Evolutionary conservation across 345 rosid genomes (phyloP).

Genomic region (Eutrema yunnanense): DNA sequence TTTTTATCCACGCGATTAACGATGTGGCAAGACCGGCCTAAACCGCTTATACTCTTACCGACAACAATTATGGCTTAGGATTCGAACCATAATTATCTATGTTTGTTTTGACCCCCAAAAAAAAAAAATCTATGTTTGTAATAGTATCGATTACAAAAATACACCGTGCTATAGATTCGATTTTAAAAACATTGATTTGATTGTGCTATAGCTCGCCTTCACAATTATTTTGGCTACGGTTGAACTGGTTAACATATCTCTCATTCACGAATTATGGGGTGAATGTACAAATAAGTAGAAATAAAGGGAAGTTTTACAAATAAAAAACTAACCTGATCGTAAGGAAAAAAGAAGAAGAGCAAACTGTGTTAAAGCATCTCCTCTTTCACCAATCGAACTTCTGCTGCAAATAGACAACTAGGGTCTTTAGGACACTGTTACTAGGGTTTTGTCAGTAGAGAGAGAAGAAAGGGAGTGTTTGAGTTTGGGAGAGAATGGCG

Average conservation of each 20-base stretch:
- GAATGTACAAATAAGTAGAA: background rate
- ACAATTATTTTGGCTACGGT: background rate
- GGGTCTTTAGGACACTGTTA: background rate
- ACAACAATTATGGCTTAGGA: background rate
- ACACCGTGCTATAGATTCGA: too few relatives aligned
- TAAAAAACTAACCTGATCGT: background rate
- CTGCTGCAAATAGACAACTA: background rate
- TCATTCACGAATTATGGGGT: background rate
- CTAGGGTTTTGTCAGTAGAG: background rate
- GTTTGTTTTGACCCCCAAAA: too few relatives aligned
- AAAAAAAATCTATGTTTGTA: too few relatives aligned
- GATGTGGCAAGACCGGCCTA: background rate
- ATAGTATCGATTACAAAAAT: too few relatives aligned
- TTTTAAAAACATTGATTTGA: background rate
- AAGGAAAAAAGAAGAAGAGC: background rate
- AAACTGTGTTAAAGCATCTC: background rate
- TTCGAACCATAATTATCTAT: too few relatives aligned
- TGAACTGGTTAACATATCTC: background rate
- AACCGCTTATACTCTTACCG: background rate
- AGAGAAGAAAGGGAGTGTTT: background rate
- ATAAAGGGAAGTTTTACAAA: background rate
- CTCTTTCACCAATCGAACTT: background rate
- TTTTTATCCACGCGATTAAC: background rate
- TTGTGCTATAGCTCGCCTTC: background rate
- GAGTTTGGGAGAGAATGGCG: conserved; percentile 33